A percentile compares a stretch with the other conserved stretches of the same genome.
Evolutionary conservation across 176 grass and related monocot genomes (phyloP).

Genomic region (Phoenix dactylifera): DNA sequence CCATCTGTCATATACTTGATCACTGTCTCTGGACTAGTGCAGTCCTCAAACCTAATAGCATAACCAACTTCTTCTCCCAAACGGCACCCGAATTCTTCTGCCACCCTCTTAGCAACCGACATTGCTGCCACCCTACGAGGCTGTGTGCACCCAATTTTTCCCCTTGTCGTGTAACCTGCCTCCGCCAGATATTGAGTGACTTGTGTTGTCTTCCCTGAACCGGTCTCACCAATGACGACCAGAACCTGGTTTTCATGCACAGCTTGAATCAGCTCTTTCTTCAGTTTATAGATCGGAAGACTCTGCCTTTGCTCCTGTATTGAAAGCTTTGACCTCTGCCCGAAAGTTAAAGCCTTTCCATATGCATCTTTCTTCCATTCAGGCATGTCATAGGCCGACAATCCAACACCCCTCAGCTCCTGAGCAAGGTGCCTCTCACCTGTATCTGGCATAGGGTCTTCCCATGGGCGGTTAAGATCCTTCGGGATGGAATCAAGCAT

Average conservation of each 20-base stretch:
- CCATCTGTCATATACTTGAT: conserved; percentile 99
- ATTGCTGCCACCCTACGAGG: conserved; percentile 89
- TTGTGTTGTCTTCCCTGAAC: conserved; percentile 94
- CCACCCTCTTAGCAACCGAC: conserved; percentile 90
- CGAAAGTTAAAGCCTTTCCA: conserved; percentile 87
- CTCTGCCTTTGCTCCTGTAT: conserved; percentile 89
- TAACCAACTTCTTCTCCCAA: conserved; percentile 94
- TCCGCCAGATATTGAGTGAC: conserved; percentile 90
- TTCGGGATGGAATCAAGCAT: conserved; percentile 97
- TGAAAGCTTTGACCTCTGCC: conserved; percentile 71
- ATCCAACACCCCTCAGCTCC: conserved; percentile 75
- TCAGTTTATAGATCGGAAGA: conserved; percentile 87
- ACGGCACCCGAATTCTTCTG: conserved; percentile 89
- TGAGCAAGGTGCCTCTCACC: conserved; percentile 80
- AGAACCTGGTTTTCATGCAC: conserved; percentile 94
- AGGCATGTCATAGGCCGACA: conserved; percentile 91
- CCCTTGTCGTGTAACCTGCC: conserved; percentile 82
- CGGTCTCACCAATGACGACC: conserved; percentile 93
- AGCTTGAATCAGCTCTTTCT: conserved; percentile 89
- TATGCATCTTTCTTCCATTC: conserved; percentile 98
- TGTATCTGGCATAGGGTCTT: conserved; percentile 88
- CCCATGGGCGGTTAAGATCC: conserved; percentile 97
- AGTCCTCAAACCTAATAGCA: conserved; percentile 91
- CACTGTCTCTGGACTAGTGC: conserved; percentile 82
- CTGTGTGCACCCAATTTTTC: conserved; percentile 94